Base-by-base conservation (phyloP, 2,329 filamentous ascomycete species). In the Talaromyces sp. region DNA sequence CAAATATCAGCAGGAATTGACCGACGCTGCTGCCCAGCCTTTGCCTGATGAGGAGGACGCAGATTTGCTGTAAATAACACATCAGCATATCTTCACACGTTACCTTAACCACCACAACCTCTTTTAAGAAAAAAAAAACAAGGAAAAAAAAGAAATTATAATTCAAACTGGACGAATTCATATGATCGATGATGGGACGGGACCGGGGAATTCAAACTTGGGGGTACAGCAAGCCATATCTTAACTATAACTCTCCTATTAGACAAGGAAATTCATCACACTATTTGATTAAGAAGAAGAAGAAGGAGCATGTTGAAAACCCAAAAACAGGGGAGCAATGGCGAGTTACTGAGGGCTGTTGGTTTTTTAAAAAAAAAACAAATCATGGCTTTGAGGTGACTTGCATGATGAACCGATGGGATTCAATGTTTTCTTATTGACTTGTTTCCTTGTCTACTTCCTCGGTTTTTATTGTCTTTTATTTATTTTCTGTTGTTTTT, bases 1-100 rank as follows among this genome's bases (percentile, higher is more conserved):
- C 59, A 61, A 61, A 82, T 96, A 96, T 85, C 83, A 89, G 79
- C 83, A 89, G 80, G 95, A 99, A 85, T 96, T 99, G 91, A 80
- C 86, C 65, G 85, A 84, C 57, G 95, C 95, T 66, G 87, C 89
- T 66, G 71, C 84, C 67, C 87, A 90, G 87, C 92, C 95, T 73
- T 91, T 99, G 72, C 95, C 95, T 69, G 93, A 92, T 75, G 95
- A 98, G 86, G 91, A 96, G 68, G 94, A 96, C 71, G 87, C 91
- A 64, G 79, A 82, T 67, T 73, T 82, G 73, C 81, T 27, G 31
- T 56, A 53, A 33, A 28, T 53, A 31, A 31, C 12, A 53, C 44
- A 47, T 47, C 44, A 47, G 44, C 44, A 47, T 47, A 47, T 47
- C 44, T 23, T 47, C 2, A 27, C 18, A 47, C 44, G 44, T 8